phyloP scores from a whole-genome alignment of 2,329 filamentous ascomycete genomes.

The Beauveria medogensis region DNA sequence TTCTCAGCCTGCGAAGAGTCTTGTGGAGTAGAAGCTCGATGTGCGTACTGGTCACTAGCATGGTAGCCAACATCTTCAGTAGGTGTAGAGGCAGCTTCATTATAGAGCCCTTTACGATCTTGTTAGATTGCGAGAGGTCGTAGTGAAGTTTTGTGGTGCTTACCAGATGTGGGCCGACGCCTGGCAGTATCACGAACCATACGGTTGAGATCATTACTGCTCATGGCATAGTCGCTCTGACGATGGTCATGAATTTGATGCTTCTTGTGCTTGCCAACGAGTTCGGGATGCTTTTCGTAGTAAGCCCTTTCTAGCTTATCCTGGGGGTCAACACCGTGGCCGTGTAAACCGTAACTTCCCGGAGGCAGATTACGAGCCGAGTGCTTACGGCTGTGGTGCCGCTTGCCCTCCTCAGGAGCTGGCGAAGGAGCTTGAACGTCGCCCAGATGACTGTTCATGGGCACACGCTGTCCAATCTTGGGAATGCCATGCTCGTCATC shows the following conservation, averaged over 20 bases:
- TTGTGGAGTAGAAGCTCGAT: conserved; percentile 63
- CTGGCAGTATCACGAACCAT: conserved; percentile 67
- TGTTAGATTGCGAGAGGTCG: conserved; percentile 11
- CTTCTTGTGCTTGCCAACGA: conserved; percentile 64
- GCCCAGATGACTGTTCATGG: conserved; percentile 86
- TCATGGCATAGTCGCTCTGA: conserved; percentile 70
- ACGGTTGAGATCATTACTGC: conserved; percentile 82
- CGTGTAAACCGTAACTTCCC: conserved; percentile 88
- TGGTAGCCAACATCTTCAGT: conserved; percentile 87
- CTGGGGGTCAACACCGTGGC: conserved; percentile 66
- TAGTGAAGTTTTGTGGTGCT: neutral
- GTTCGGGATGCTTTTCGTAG: conserved; percentile 85
- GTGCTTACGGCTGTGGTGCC: conserved; percentile 60
- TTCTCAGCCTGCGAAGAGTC: conserved; percentile 28
- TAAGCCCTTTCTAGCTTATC: conserved; percentile 87
- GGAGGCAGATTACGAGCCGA: conserved; percentile 68
- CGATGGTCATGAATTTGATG: conserved; percentile 45
- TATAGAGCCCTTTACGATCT: conserved; percentile 50
- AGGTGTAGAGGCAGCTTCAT: conserved; percentile 62
- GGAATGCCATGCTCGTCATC: conserved; percentile 84
- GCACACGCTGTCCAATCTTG: conserved; percentile 84
- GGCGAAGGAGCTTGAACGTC: conserved; percentile 94
- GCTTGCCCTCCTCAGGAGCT: conserved; percentile 32
- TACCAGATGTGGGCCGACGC: conserved; percentile 26
- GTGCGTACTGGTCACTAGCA: conserved; percentile 75